These are phyloP conservation scores for Trichothecium sympodiale DNA, from an alignment of 2,329 filamentous ascomycete species.

Conservation along the genomic window DNA sequence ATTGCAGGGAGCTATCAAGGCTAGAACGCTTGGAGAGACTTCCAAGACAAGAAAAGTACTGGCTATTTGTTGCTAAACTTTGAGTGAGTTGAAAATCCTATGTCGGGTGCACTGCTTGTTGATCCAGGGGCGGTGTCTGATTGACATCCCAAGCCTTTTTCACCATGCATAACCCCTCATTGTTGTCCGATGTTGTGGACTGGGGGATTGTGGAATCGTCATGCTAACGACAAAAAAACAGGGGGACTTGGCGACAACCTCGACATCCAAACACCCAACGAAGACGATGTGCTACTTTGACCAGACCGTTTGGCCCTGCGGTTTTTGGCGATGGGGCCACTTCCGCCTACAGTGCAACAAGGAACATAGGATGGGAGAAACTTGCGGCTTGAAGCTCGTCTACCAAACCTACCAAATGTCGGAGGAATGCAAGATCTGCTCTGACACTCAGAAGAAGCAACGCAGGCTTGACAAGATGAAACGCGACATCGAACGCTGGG, in stretches of 20 bases:
- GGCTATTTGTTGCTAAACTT: too few relatives aligned
- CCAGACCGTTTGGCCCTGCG: constrained; percentile 72
- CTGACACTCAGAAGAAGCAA: constrained; percentile 78
- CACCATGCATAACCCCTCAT: too few relatives aligned
- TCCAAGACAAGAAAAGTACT: too few relatives aligned
- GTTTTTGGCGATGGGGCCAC: constrained; percentile 89
- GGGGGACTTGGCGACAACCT: constrained; percentile 1
- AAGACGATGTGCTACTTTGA: constrained; percentile 89
- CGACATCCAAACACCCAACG: constrained; percentile 8
- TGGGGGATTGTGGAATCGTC: too few relatives aligned
- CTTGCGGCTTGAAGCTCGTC: constrained; percentile 86
- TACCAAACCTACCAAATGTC: constrained; percentile 56
- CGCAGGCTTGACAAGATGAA: constrained; percentile 64
- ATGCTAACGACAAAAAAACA: constrained; percentile 6
- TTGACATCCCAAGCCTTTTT: too few relatives aligned
- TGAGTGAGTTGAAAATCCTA: too few relatives aligned
- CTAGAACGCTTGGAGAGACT: too few relatives aligned
- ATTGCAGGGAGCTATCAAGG: too few relatives aligned
- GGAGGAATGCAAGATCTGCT: constrained; percentile 72
- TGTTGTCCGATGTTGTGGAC: too few relatives aligned
- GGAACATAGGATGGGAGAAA: constrained; percentile 93
- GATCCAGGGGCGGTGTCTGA: too few relatives aligned
- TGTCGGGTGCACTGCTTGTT: too few relatives aligned
- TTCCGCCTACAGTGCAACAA: constrained; percentile 89
- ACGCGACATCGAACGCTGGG: constrained; percentile 68